Evolutionary conservation across 2,329 filamentous ascomycete genomes (phyloP).

Genomic region (Microcyclospora tardicrescens): DNA sequence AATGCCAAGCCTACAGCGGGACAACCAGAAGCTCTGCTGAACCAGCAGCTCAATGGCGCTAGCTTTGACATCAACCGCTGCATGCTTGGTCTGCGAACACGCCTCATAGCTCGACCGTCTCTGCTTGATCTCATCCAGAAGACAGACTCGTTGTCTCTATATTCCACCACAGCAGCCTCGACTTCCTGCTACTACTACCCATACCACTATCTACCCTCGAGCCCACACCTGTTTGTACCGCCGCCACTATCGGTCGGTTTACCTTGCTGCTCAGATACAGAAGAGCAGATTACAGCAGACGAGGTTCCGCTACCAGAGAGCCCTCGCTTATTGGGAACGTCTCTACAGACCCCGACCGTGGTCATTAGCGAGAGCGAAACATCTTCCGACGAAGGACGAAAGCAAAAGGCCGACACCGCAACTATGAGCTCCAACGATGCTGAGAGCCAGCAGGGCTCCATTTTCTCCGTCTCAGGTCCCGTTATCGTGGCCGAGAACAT

Average conservation of each 20-base stretch:
- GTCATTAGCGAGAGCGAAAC: constrained; percentile 4
- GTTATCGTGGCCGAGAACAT: constrained; percentile 97
- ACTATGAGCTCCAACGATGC: constrained; percentile 30
- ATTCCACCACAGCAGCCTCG: constrained; percentile 6
- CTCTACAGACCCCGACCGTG: too few species aligned
- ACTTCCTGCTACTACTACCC: constrained; percentile 12
- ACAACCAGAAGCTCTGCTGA: too few species aligned
- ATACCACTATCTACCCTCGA: background rate
- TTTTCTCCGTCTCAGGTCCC: constrained; percentile 68
- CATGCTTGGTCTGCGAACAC: constrained; percentile 42
- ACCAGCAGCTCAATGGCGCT: too few species aligned
- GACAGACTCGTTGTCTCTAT: constrained; percentile 25
- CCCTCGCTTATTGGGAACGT: too few species aligned
- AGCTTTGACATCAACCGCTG: constrained; percentile 4
- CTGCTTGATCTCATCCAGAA: constrained; percentile 48
- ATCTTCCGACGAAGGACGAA: constrained; percentile 6
- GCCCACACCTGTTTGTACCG: background rate
- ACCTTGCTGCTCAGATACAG: background rate
- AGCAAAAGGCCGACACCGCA: constrained; percentile 9
- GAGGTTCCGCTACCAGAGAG: background rate
- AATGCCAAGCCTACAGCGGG: too few species aligned
- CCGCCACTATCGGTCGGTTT: background rate
- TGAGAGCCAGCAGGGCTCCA: constrained; percentile 47
- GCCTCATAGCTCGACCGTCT: constrained; percentile 48
- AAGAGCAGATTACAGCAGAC: background rate